Evolutionary conservation across 495 filamentous ascomycete species (phyloP).

Genomic region (Bacidia gigantensis): DNA sequence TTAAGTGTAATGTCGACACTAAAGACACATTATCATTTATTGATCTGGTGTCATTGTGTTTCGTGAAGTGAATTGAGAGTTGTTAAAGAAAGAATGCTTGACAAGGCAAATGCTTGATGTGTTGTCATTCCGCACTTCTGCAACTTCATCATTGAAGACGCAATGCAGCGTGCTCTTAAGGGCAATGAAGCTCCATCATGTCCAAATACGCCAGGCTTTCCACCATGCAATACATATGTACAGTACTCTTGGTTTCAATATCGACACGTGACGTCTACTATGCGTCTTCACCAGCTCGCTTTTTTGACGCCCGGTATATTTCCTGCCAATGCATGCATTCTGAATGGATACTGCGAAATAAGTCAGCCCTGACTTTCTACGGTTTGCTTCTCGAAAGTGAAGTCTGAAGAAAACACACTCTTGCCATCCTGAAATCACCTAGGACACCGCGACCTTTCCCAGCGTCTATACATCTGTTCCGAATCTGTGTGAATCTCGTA

Average conservation of each 20-base stretch:
- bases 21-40: too few relatives aligned
- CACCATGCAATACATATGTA: constrained; percentile 2
- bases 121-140: not conserved
- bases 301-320: constrained; percentile 87
- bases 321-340: constrained; percentile 76
- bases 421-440: constrained; percentile 68
- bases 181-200: too few relatives aligned
- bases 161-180: too few relatives aligned
- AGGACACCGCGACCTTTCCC: constrained; percentile 78
- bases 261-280: too few relatives aligned
- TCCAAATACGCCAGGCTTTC: too few relatives aligned
- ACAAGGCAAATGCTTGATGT: not conserved
- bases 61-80: not conserved
- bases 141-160: too few relatives aligned
- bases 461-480: constrained; percentile 79
- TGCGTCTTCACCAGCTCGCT: constrained; percentile 63
- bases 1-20: too few relatives aligned
- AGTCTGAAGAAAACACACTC: constrained; percentile 57
- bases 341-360: constrained; percentile 65
- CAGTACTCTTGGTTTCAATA: too few relatives aligned
- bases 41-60: not conserved
- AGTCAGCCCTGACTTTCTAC: too few relatives aligned
- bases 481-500: constrained; percentile 82
- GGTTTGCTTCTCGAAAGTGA: too few relatives aligned
- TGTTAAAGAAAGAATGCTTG: not conserved